phyloP scores from a whole-genome alignment of 192 early-diverging fungal genomes.

The Gryganskiella cystojenkinii region DNA sequence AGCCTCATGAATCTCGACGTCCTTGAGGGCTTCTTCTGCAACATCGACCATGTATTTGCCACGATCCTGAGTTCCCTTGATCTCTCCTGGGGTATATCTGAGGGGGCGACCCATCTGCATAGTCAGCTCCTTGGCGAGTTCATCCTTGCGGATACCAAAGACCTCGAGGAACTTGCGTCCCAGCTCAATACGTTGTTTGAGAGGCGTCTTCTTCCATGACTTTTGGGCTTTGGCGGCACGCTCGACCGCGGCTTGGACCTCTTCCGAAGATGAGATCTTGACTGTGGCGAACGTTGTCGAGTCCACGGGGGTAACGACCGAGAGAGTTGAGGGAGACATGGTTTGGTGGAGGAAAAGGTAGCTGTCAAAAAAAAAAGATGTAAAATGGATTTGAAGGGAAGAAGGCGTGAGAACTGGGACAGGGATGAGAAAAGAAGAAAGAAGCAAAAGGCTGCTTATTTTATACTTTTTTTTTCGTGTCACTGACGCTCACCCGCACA shows the following conservation, averaged over 20 bases:
- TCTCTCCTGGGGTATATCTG: conserved; percentile 71
- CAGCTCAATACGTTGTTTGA: conserved; percentile 64
- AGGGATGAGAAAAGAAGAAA: not conserved
- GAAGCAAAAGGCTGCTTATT: conserved; percentile 9
- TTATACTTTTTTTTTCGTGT: no score
- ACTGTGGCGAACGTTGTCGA: conserved; percentile 38
- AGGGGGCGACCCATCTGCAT: conserved; percentile 79
- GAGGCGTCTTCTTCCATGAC: conserved; percentile 64
- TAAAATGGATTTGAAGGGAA: not conserved
- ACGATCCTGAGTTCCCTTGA: conserved; percentile 76
- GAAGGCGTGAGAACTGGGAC: not conserved
- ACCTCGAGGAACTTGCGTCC: conserved; percentile 61
- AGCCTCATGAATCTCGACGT: conserved; percentile 62
- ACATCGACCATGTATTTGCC: conserved; percentile 75
- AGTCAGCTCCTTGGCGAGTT: conserved; percentile 65
- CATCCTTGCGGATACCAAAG: conserved; percentile 67
- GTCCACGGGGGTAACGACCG: conserved; percentile 50
- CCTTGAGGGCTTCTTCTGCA: conserved; percentile 69
- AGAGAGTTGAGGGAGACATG: conserved; percentile 25
- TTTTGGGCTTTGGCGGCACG: conserved; percentile 56
- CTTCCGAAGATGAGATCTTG: conserved; percentile 33
- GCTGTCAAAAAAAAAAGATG: not conserved
- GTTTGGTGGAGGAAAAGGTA: not conserved
- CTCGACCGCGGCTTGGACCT: conserved; percentile 57
- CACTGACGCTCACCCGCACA: no score